phyloP scores from a whole-genome alignment of 2,329 filamentous ascomycete species.

The Podosphaera aphanis region DNA sequence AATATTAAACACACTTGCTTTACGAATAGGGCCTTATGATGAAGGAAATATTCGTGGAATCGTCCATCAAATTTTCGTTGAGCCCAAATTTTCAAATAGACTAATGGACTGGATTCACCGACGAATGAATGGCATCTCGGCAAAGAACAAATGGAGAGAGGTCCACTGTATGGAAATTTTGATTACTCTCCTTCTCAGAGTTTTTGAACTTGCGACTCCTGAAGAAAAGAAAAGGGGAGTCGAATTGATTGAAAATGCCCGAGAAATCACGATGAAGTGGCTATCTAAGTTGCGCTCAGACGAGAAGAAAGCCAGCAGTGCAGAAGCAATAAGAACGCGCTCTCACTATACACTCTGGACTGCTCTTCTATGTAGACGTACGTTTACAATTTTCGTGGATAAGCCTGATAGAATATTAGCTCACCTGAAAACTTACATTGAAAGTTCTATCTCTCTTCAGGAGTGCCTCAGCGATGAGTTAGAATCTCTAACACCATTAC shows the following conservation, averaged over 20 bases:
- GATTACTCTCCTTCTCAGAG: conserved; percentile 25
- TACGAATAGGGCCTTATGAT: conserved; percentile 28
- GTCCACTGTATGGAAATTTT: conserved; percentile 31
- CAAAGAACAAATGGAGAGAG: conserved; percentile 31
- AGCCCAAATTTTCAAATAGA: conserved; percentile 24
- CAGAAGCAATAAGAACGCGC: conserved; percentile 18
- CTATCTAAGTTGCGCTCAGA: conserved; percentile 23
- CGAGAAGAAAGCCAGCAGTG: conserved; percentile 18
- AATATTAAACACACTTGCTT: conserved; percentile 26
- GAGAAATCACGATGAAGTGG: conserved; percentile 26
- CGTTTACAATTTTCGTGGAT: conserved; percentile 16
- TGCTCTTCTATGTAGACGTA: conserved; percentile 29
- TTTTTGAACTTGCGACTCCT: conserved; percentile 11
- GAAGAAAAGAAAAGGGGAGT: conserved; percentile 1
- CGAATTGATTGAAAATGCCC: conserved; percentile 19
- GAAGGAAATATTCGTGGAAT: conserved; percentile 19
- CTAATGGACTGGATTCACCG: conserved; percentile 24
- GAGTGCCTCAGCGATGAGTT: conserved; percentile 21
- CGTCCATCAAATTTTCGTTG: conserved; percentile 25
- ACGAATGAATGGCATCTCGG: conserved; percentile 22
- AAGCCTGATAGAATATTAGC: conserved; percentile 1
- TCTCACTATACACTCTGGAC: conserved; percentile 27
- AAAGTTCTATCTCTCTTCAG: conserved; percentile 21
- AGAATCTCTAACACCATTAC: conserved; percentile 14
- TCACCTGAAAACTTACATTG: conserved; percentile 16